Evolutionary conservation across 495 filamentous ascomycete species (phyloP), one percentile per base, ranked within the genome.

Genomic region (Penicillium egyptiacum): DNA sequence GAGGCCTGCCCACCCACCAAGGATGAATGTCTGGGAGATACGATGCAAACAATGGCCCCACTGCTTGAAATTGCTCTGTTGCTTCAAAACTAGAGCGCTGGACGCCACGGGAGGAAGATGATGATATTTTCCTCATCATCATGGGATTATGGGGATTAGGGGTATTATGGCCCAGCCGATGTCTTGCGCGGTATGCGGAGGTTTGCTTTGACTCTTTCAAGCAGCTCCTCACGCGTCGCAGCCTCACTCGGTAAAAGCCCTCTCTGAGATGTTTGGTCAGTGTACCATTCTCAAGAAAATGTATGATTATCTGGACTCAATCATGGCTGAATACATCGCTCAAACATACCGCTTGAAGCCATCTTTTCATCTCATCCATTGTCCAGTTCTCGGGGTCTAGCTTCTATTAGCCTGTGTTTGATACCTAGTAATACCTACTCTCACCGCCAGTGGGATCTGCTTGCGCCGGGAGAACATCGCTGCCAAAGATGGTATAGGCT

Each of bases 161-260:
- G 53, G 52, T 58, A 41, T 37, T 48, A 46, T 31, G 53, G 40
- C 33, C 45, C 23, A 23, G 61, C 39, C 7, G 58, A 40, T 20
- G 66, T 59, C 25, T 51, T 68, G 44, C 68, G 79, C 58, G 76
- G 71, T 46, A 68, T 56, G 17, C 86, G 79, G 78, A 95, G 77
- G 68, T 96, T 95, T 3, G 87, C 86, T 71, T 82, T 87, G 12
- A 98, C 83, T 60, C 91, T 77, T 61, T 91, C 90, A 4, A 96
- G 67, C 7, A 98, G 74, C 66, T 94, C 82, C 46, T 91, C 89
- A 17, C 85, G 81, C 7, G 84, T 88, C 50, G 88, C 88, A 11
- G 74, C 78, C 1, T 81, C 73, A 55, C 77, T 78, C 11, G 90
- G 88, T 61, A 88, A 71, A 4, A 96, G 81, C 26, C 87, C 86